Percentiles rank a stretch among this genome's conserved stretches.
phyloP scores from a whole-genome alignment of 345 rosid species.

The Aethionema arabicum region DNA sequence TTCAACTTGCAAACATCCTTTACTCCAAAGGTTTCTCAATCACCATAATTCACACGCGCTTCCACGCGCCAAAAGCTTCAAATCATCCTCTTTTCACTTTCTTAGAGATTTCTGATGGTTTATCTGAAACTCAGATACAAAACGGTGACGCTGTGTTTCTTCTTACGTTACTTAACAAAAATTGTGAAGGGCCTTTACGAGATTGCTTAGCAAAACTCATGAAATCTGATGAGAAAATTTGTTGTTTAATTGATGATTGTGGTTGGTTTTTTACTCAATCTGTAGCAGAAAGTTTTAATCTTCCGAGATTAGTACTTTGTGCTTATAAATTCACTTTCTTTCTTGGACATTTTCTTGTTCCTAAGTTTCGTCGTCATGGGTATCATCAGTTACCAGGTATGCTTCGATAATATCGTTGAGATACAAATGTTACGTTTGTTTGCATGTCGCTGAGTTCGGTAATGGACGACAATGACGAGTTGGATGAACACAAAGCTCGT shows the following conservation, averaged over 20 bases:
- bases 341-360: slow-evolving; percentile 27
- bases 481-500: no score
- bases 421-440: no score
- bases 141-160: slow-evolving; percentile 28
- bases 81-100: slow-evolving; percentile 35
- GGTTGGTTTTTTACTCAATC: slow-evolving; percentile 37
- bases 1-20: slow-evolving; percentile 62
- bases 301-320: slow-evolving; percentile 34
- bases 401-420: neutral
- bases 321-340: slow-evolving; percentile 31
- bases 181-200: slow-evolving; percentile 19
- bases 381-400: slow-evolving; percentile 32
- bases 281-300: slow-evolving; percentile 21
- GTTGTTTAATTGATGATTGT: slow-evolving; percentile 33
- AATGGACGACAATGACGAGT: no score
- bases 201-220: slow-evolving; percentile 33
- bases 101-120: slow-evolving; percentile 34
- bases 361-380: slow-evolving; percentile 32
- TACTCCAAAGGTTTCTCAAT: slow-evolving; percentile 44
- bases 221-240: slow-evolving; percentile 8
- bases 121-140: slow-evolving; percentile 33
- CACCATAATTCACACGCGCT: slow-evolving; percentile 53
- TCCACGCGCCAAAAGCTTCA: slow-evolving; percentile 33
- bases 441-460: no score
- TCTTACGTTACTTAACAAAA: slow-evolving; percentile 30